These are phyloP conservation scores for Papiliotrema fonsecae DNA, from an alignment of 1,284 basidiomycete genomes.

Conservation along the genomic window DNA sequence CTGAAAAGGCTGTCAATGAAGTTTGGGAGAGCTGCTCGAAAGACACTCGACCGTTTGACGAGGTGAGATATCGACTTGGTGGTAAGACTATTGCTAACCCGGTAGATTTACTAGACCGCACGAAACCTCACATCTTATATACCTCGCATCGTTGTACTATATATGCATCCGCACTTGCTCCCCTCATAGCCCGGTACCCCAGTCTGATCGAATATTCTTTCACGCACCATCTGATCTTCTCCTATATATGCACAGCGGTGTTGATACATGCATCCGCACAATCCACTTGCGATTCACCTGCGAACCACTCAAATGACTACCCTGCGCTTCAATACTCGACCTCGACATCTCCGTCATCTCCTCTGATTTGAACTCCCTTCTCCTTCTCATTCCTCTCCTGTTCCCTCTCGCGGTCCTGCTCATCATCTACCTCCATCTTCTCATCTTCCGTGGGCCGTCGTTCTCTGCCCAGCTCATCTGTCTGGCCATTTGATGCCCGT, in stretches of 20 bases:
- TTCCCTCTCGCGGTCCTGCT: conserved; percentile 7
- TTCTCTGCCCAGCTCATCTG: conserved; percentile 8
- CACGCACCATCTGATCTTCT: no score
- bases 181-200: no score
- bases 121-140: neutral
- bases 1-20: conserved; percentile 86
- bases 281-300: neutral
- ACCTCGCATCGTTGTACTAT: neutral
- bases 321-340: conserved; percentile 26
- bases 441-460: conserved; percentile 13
- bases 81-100: neutral
- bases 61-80: conserved; percentile 54
- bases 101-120: conserved; percentile 7
- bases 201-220: no score
- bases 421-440: conserved; percentile 11
- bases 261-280: neutral
- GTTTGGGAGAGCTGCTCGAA: conserved; percentile 95
- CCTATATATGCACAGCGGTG: no score
- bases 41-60: conserved; percentile 94
- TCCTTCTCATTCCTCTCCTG: conserved; percentile 2
- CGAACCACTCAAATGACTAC: neutral
- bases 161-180: neutral
- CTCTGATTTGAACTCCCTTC: conserved; percentile 17
- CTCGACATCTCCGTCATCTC: conserved; percentile 36
- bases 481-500: conserved; percentile 1